phyloP scores from a whole-genome alignment of 306 rosid species.

The Hippophae tibetana region DNA sequence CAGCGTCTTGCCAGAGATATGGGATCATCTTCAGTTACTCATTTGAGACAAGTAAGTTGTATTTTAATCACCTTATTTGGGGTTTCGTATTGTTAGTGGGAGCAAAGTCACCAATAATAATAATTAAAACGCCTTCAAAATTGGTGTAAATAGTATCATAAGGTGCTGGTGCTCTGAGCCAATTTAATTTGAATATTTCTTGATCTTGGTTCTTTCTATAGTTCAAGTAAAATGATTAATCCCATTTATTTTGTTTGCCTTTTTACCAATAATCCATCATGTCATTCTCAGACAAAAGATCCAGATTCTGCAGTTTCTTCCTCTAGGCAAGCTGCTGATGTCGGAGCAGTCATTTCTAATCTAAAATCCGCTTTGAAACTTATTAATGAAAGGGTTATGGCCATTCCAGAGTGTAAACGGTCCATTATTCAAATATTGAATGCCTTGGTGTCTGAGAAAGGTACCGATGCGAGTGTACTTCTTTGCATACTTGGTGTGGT shows the following conservation, averaged over 20 bases:
- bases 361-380: slow-evolving; percentile 78
- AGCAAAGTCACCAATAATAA: too few relatives aligned
- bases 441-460: slow-evolving; percentile 84
- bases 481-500: slow-evolving; percentile 94
- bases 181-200: background rate
- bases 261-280: slow-evolving; percentile 17
- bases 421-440: slow-evolving; percentile 76
- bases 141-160: too few relatives aligned
- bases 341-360: slow-evolving; percentile 72
- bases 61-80: slow-evolving; percentile 1
- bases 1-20: slow-evolving; percentile 90
- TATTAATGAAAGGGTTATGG: slow-evolving; percentile 85
- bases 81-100: background rate
- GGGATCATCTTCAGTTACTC: slow-evolving; percentile 81
- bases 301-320: slow-evolving; percentile 85
- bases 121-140: too few relatives aligned
- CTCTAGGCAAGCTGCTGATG: slow-evolving; percentile 82
- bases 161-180: too few relatives aligned
- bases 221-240: background rate
- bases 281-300: slow-evolving; percentile 79
- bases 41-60: slow-evolving; percentile 73
- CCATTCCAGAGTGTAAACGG: slow-evolving; percentile 78
- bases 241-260: slow-evolving; percentile 4
- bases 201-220: background rate
- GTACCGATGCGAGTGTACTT: slow-evolving; percentile 85